Conservation (phyloP, 176 grass and related monocot genomes). For the Triticum urartu region DNA sequence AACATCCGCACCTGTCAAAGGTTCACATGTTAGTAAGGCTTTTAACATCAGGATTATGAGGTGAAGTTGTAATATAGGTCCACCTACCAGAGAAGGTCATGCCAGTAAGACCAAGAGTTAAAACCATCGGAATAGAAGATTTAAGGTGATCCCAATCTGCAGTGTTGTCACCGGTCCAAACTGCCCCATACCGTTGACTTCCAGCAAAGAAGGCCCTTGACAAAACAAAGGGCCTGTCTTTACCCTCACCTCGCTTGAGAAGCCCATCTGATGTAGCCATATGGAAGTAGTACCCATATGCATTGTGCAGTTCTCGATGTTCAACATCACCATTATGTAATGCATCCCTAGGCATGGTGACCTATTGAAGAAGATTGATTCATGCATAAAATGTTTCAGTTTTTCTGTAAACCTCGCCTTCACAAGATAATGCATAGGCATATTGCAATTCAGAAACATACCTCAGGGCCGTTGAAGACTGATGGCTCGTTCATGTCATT, state of each 20-base stretch:
- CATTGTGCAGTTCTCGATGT: conserved; percentile 93
- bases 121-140: conserved; percentile 87
- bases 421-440: neutral
- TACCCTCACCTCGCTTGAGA: conserved; percentile 75
- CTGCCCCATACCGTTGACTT: conserved; percentile 81
- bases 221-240: conserved; percentile 96
- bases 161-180: conserved; percentile 94
- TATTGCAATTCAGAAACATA: conserved; percentile 20
- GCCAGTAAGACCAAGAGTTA: conserved; percentile 95
- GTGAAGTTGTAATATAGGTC: conserved; percentile 18
- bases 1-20: conserved; percentile 82
- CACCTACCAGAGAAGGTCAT: conserved; percentile 84
- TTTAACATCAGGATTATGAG: neutral
- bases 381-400: neutral
- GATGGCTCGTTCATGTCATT: conserved; percentile 99
- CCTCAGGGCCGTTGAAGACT: conserved; percentile 98
- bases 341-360: conserved; percentile 97
- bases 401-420: neutral
- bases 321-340: conserved; percentile 80
- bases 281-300: conserved; percentile 99
- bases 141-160: conserved; percentile 98
- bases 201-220: conserved; percentile 94
- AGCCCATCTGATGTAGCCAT: conserved; percentile 93
- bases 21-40: conserved; percentile 22
- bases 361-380: conserved; percentile 40